Evolutionary conservation across 148 eudicot genomes (phyloP).

Genomic region (Heliosperma pusillum): DNA sequence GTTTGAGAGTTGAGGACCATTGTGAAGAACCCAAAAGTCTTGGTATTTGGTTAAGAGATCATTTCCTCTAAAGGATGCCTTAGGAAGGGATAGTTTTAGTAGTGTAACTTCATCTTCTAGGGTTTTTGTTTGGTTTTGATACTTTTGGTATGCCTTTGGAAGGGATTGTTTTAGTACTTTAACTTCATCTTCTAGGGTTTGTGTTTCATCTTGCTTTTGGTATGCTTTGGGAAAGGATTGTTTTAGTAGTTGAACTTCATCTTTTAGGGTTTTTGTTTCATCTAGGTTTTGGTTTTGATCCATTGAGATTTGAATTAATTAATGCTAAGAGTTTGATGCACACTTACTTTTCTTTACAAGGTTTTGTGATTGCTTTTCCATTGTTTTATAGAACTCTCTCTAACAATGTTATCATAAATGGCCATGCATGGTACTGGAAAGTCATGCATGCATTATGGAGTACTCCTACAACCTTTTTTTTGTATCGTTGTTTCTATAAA

Average conservation of each 20-base stretch:
- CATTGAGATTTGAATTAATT: too few species aligned
- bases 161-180: too few species aligned
- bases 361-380: not conserved
- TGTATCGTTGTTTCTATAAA: too few species aligned
- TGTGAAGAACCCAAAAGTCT: not conserved
- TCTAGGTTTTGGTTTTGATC: not conserved
- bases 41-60: not conserved
- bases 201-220: not conserved
- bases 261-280: not conserved
- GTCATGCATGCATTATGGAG: too few species aligned
- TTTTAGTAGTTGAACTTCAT: not conserved
- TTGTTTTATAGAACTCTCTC: not conserved
- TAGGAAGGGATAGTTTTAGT: constrained; percentile 6
- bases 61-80: not conserved
- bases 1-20: not conserved
- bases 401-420: too few species aligned
- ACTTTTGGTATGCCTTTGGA: too few species aligned
- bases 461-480: too few species aligned
- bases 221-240: not conserved
- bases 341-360: too few species aligned
- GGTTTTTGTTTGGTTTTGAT: not conserved
- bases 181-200: not conserved
- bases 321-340: too few species aligned
- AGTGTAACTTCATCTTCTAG: constrained; percentile 5
- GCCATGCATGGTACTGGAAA: too few species aligned